A percentile compares a stretch with the other conserved stretches of the same genome.
Conservation (phyloP, 345 rosid genomes). For the Raphanus sativus region DNA sequence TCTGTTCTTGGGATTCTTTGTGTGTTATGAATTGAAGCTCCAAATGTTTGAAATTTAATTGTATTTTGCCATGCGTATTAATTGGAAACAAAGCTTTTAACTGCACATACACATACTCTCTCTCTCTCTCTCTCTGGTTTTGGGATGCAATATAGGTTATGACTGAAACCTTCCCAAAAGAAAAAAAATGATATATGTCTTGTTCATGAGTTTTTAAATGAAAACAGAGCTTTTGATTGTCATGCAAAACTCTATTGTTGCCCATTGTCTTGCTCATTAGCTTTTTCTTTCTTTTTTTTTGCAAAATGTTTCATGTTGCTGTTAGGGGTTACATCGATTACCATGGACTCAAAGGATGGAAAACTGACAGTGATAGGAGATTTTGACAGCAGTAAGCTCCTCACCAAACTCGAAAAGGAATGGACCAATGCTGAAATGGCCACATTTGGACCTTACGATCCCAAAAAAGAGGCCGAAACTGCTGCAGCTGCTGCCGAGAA, state of each 20-base stretch:
- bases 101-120: neutral
- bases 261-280: neutral
- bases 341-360: slow-evolving; percentile 53
- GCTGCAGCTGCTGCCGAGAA: slow-evolving; percentile 34
- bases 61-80: neutral
- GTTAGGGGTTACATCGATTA: slow-evolving; percentile 32
- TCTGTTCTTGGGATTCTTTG: neutral
- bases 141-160: neutral
- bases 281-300: neutral
- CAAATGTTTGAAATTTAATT: neutral
- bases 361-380: slow-evolving; percentile 63
- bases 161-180: neutral
- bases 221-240: neutral
- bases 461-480: slow-evolving; percentile 18
- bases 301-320: neutral
- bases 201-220: neutral
- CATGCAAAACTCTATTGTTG: neutral
- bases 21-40: neutral
- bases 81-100: neutral
- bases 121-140: neutral
- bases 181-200: neutral
- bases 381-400: slow-evolving; percentile 46
- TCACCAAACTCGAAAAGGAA: slow-evolving; percentile 43
- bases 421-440: slow-evolving; percentile 42
- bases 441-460: slow-evolving; percentile 42